These are phyloP conservation scores for Juncus effusus DNA, from an alignment of 176 grass and related monocot species.

Conservation along the genomic window DNA sequence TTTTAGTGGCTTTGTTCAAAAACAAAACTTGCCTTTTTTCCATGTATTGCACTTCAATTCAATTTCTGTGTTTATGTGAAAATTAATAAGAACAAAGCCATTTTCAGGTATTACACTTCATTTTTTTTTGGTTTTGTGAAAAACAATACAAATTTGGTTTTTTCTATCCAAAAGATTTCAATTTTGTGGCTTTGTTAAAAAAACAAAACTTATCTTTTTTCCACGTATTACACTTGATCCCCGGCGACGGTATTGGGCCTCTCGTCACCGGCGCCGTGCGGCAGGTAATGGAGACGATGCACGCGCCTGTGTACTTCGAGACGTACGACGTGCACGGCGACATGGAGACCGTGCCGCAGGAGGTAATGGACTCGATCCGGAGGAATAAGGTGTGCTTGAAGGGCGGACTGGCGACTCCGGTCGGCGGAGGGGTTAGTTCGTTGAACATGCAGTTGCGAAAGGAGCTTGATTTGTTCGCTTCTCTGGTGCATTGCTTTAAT, in stretches of 20 bases:
- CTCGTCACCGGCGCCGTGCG: slow-evolving; percentile 74
- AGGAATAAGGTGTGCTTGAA: slow-evolving; percentile 92
- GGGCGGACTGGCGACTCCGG: slow-evolving; percentile 67
- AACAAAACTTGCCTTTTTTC: too few species aligned
- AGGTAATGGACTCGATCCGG: slow-evolving; percentile 82
- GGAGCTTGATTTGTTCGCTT: slow-evolving; percentile 92
- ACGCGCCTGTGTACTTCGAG: slow-evolving; percentile 95
- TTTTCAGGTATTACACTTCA: too few species aligned
- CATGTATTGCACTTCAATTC: too few species aligned
- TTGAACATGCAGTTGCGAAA: slow-evolving; percentile 86
- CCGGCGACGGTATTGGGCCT: slow-evolving; percentile 85
- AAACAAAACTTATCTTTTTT: too few species aligned
- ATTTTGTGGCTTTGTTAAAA: too few species aligned
- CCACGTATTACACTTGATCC: too few species aligned
- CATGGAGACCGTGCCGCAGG: slow-evolving; percentile 69
- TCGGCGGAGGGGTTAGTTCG: slow-evolving; percentile 77
- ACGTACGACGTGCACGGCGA: slow-evolving; percentile 82
- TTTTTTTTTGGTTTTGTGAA: too few species aligned
- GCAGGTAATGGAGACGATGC: slow-evolving; percentile 87
- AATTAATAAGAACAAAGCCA: too few species aligned
- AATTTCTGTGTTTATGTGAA: too few species aligned
- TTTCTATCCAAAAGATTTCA: too few species aligned
- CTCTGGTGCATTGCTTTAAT: slow-evolving; percentile 81
- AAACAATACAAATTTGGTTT: too few species aligned
- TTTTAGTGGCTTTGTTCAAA: too few species aligned